Conservation (phyloP, 106 monocot species). For the Dendrobium officinale region DNA sequence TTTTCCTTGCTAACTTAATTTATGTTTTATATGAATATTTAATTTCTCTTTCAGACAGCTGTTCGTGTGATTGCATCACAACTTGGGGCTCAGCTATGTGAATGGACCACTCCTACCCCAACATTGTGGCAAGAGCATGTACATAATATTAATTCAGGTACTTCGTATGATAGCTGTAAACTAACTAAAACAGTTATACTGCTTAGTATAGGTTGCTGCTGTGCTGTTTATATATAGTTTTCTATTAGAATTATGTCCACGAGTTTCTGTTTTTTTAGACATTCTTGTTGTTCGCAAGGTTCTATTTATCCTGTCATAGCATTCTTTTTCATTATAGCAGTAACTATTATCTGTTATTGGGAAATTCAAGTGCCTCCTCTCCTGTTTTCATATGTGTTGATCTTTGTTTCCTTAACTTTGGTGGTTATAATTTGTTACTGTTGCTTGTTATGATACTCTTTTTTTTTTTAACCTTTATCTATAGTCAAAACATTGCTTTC, state of each 20-base stretch:
- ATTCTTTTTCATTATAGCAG: not conserved
- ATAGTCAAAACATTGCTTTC: not conserved
- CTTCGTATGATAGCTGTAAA: not conserved
- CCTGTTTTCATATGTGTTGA: not conserved
- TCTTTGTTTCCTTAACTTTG: not conserved
- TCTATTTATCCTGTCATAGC: not conserved
- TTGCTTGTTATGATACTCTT: not conserved
- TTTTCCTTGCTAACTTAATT: not conserved
- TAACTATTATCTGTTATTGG: not conserved
- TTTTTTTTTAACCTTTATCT: not conserved
- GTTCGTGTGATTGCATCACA: conserved; percentile 61
- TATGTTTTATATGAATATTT: not conserved
- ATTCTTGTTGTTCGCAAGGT: not conserved
- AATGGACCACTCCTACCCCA: conserved; percentile 92
- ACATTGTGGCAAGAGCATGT: conserved; percentile 94
- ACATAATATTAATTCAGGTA: conserved; percentile 72
- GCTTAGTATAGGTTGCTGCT: not conserved
- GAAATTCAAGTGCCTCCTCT: not conserved
- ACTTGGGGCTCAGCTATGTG: conserved; percentile 70
- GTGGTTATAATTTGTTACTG: not conserved
- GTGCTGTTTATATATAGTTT: not conserved
- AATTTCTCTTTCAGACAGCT: conserved; percentile 42
- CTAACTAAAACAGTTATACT: not conserved
- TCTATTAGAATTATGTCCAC: not conserved
- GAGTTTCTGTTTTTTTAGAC: not conserved